Evolutionary conservation across 148 eudicot genomes (phyloP).

Genomic region (Cornus suecica): DNA sequence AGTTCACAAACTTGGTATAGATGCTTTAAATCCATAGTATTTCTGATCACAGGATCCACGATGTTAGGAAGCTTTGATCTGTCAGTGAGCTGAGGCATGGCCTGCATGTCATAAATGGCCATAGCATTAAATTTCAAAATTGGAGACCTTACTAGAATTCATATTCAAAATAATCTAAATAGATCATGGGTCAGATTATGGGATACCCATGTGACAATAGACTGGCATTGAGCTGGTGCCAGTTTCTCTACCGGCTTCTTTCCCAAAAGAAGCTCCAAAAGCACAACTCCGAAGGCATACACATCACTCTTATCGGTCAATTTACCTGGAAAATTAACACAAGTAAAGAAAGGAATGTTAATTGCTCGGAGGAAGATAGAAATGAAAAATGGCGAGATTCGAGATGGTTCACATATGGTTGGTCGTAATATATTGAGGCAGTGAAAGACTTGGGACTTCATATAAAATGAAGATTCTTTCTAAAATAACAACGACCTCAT

Average conservation of each 20-base stretch:
- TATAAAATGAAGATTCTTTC: too few relatives aligned
- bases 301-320: constrained; percentile 95
- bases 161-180: background rate
- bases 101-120: constrained; percentile 36
- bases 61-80: constrained; percentile 74
- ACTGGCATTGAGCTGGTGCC: constrained; percentile 74
- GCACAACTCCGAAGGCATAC: constrained; percentile 88
- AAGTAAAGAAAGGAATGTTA: background rate
- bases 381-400: background rate
- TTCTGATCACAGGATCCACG: constrained; percentile 75
- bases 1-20: constrained; percentile 62
- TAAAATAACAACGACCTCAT: too few relatives aligned
- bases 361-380: background rate
- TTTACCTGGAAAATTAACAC: constrained; percentile 44
- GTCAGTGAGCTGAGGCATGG: constrained; percentile 89
- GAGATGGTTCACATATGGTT: background rate
- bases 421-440: too few relatives aligned
- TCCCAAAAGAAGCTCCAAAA: constrained; percentile 87
- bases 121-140: background rate
- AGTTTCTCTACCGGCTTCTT: constrained; percentile 79
- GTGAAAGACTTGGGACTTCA: too few relatives aligned
- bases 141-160: background rate
- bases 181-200: background rate
- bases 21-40: constrained; percentile 80
- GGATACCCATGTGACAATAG: constrained; percentile 89